These are phyloP conservation scores for Solanum hybrid DNA, from an alignment of 305 asterid species.

Conservation along the genomic window DNA sequence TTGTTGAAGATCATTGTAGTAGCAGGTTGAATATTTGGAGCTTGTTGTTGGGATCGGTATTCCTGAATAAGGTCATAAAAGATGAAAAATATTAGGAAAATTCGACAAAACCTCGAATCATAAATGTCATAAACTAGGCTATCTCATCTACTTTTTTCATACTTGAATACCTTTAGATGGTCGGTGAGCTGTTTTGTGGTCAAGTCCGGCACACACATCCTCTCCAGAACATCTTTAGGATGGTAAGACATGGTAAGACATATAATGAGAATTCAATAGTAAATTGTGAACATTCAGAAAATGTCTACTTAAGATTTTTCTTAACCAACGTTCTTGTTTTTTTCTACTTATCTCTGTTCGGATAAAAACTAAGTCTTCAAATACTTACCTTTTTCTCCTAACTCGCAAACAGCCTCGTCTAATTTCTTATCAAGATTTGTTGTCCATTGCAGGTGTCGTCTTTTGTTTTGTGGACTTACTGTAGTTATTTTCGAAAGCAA, in stretches of 20 bases:
- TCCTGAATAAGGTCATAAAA: neutral
- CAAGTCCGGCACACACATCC: neutral
- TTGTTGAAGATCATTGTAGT: neutral
- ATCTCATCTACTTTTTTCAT: neutral
- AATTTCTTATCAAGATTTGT: neutral
- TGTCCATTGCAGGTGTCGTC: neutral
- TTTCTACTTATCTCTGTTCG: neutral
- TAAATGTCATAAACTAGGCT: neutral
- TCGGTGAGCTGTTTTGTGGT: neutral
- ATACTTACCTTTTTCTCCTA: neutral
- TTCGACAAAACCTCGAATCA: neutral
- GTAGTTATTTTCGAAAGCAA: neutral
- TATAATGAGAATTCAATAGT: neutral
- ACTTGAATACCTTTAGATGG: neutral
- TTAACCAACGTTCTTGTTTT: too few relatives aligned
- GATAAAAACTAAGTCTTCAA: too few relatives aligned
- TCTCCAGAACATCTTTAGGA: neutral
- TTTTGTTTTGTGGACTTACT: neutral
- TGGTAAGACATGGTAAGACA: neutral
- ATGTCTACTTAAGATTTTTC: neutral
- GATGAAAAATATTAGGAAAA: neutral
- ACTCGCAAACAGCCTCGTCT: neutral
- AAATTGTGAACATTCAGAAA: neutral
- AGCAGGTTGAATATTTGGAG: neutral
- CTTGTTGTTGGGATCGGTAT: neutral